These are phyloP conservation scores for Oenanthe javanica DNA, from an alignment of 140 eudicot species.

Conservation along the genomic window DNA sequence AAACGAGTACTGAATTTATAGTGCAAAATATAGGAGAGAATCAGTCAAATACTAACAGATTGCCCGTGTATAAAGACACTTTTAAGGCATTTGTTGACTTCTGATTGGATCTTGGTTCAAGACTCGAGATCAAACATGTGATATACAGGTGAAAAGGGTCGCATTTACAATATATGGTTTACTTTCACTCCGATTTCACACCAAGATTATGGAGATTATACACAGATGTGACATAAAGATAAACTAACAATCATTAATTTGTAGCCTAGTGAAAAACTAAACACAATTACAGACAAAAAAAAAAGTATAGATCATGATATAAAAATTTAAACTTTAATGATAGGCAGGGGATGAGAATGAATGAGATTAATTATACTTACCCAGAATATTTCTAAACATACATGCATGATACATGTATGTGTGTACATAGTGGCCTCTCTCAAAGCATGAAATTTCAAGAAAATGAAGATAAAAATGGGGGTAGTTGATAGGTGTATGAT, in stretches of 20 bases:
- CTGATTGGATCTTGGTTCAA: neutral
- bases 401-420: no score
- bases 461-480: neutral
- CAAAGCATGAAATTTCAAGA: neutral
- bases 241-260: neutral
- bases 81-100: neutral
- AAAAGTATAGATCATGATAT: neutral
- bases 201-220: neutral
- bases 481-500: neutral
- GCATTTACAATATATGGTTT: neutral
- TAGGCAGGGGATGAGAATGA: neutral
- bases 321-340: neutral
- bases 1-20: conserved; percentile 7
- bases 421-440: no score
- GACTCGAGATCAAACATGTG: conserved; percentile 3
- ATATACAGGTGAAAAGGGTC: conserved; percentile 7
- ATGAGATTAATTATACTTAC: neutral
- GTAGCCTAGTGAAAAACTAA: neutral
- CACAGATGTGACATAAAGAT: neutral
- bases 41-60: conserved; percentile 23
- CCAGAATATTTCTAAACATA: neutral
- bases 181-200: conserved; percentile 8
- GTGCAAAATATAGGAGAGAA: conserved; percentile 9
- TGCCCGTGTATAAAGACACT: conserved; percentile 22
- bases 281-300: neutral